Conservation (phyloP, 2,329 filamentous ascomycete species). For the Venturia asperata region DNA sequence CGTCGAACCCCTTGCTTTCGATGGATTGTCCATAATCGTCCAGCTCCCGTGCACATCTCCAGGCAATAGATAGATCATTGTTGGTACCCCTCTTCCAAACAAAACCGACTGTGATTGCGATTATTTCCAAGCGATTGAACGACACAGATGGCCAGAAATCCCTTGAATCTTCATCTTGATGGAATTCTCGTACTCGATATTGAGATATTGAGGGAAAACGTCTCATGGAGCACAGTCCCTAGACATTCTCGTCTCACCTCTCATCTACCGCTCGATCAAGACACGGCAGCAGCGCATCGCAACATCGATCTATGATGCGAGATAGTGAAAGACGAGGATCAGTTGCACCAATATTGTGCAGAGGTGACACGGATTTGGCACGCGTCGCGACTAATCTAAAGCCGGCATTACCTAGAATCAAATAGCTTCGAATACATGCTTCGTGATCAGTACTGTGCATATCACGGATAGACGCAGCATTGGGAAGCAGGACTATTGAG, state of each 20-base stretch:
- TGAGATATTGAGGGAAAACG: neutral
- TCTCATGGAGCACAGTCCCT: neutral
- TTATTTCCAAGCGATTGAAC: neutral
- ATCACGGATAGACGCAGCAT: neutral
- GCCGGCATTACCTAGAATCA: neutral
- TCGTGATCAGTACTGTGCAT: neutral
- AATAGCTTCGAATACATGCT: constrained; percentile 1
- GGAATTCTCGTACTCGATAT: neutral
- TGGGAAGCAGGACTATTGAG: constrained; percentile 1
- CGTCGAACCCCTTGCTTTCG: no score
- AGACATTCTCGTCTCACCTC: neutral
- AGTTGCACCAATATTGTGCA: neutral
- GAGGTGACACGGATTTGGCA: neutral
- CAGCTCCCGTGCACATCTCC: no score
- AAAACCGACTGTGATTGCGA: neutral
- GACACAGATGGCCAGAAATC: neutral
- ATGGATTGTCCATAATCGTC: no score
- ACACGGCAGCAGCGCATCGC: neutral
- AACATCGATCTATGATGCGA: neutral
- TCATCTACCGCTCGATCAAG: neutral
- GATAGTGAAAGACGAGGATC: neutral
- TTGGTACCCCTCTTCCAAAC: no score
- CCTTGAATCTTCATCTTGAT: neutral
- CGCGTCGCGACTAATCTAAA: neutral
- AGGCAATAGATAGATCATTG: no score